These are phyloP conservation scores for Pelargonium australe DNA, from an alignment of 441 rosid species.

Conservation along the genomic window DNA sequence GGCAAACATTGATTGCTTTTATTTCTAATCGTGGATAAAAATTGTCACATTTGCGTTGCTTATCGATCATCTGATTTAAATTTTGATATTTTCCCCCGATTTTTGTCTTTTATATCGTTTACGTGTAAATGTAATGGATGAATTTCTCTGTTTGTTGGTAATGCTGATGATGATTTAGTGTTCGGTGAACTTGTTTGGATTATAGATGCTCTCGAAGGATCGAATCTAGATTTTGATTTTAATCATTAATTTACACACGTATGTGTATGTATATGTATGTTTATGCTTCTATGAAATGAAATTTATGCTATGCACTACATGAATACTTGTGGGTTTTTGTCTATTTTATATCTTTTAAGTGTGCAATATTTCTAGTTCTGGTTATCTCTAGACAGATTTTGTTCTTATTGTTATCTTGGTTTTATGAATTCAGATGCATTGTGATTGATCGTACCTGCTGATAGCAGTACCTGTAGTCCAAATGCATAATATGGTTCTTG, in stretches of 20 bases:
- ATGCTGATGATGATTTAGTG: neutral
- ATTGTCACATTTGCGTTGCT: neutral
- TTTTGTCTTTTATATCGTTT: neutral
- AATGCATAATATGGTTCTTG: slow-evolving; percentile 53
- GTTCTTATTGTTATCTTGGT: neutral
- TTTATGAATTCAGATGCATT: slow-evolving; percentile 1
- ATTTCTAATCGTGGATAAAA: neutral
- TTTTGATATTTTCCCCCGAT: neutral
- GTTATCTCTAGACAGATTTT: neutral
- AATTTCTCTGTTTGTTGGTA: neutral
- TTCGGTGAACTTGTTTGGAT: neutral
- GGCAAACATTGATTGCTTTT: neutral
- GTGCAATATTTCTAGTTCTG: neutral
- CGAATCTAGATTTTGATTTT: neutral
- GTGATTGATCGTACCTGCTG: slow-evolving; percentile 6
- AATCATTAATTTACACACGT: too few relatives aligned
- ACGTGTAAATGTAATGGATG: neutral
- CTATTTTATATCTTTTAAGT: neutral
- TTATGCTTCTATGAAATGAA: neutral
- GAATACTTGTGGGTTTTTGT: neutral
- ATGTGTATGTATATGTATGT: neutral
- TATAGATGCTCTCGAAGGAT: neutral
- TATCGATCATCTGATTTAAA: neutral
- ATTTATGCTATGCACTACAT: neutral
- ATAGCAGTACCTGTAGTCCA: neutral